phyloP scores from a whole-genome alignment of 75 land plant genomes.

The Chamaecyparis obtusa region DNA sequence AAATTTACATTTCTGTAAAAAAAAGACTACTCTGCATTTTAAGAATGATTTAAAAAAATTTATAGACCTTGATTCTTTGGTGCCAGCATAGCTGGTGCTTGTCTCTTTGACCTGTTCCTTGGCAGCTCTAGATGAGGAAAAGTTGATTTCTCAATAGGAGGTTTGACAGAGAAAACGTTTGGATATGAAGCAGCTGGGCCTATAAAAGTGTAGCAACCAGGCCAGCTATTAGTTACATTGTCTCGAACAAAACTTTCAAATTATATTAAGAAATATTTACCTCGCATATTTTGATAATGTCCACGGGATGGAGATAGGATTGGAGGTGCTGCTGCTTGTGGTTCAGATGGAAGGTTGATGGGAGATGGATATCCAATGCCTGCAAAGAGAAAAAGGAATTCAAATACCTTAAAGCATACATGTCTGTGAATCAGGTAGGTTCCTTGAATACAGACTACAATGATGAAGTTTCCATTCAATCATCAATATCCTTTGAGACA shows the following conservation, averaged over 20 bases:
- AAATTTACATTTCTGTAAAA: neutral
- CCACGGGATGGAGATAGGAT: neutral
- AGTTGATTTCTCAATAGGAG: neutral
- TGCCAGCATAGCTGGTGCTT: neutral
- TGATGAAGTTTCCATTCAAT: neutral
- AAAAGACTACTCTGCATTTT: neutral
- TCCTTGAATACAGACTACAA: neutral
- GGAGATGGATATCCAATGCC: neutral
- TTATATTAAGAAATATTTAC: neutral
- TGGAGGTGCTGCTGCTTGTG: neutral
- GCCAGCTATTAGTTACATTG: neutral
- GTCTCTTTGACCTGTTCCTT: constrained; percentile 5
- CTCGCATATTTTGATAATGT: neutral
- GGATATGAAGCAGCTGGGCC: neutral
- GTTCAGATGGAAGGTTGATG: neutral
- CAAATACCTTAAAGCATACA: neutral
- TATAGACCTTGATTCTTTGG: constrained; percentile 6
- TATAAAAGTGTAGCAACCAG: neutral
- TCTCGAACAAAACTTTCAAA: neutral
- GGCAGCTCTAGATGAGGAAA: neutral
- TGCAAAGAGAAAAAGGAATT: neutral
- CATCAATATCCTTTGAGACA: neutral
- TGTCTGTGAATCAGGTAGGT: neutral
- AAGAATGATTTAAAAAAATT: neutral
- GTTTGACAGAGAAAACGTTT: neutral